phyloP scores from a whole-genome alignment of 345 rosid species.

The Camelina neglecta region DNA sequence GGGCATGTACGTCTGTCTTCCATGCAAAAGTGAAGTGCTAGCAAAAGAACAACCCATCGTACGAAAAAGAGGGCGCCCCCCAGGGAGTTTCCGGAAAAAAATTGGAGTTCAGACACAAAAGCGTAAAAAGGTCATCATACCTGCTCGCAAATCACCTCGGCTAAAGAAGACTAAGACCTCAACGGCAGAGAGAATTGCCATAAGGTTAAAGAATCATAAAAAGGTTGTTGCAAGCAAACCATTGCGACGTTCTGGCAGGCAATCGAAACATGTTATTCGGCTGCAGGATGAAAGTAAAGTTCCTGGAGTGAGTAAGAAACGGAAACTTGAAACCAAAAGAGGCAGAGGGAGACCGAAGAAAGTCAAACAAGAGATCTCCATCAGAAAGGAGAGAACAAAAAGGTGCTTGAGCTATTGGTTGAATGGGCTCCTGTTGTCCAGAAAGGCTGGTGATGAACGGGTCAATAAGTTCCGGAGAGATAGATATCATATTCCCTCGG shows the following conservation, averaged over 20 bases:
- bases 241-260: constrained; percentile 86
- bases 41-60: constrained; percentile 40
- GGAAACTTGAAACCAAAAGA: constrained; percentile 56
- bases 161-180: constrained; percentile 46
- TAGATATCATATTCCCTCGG: constrained; percentile 48
- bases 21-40: constrained; percentile 57
- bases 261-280: constrained; percentile 47
- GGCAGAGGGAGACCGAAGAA: constrained; percentile 48
- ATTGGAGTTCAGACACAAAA: constrained; percentile 51
- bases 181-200: constrained; percentile 44
- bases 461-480: constrained; percentile 60
- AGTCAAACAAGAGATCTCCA: constrained; percentile 43
- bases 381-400: constrained; percentile 68
- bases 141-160: constrained; percentile 43
- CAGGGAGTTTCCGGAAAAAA: constrained; percentile 47
- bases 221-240: constrained; percentile 62
- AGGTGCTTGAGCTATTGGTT: constrained; percentile 71
- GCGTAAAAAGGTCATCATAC: constrained; percentile 41
- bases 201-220: constrained; percentile 52
- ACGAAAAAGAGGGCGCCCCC: constrained; percentile 48
- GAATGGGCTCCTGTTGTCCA: constrained; percentile 78
- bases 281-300: constrained; percentile 54
- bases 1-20: constrained; percentile 64
- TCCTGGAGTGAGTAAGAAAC: constrained; percentile 51
- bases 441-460: constrained; percentile 73